phyloP scores from a whole-genome alignment of 169 alveolate species.

The Prorocentrum cordatum region DNA sequence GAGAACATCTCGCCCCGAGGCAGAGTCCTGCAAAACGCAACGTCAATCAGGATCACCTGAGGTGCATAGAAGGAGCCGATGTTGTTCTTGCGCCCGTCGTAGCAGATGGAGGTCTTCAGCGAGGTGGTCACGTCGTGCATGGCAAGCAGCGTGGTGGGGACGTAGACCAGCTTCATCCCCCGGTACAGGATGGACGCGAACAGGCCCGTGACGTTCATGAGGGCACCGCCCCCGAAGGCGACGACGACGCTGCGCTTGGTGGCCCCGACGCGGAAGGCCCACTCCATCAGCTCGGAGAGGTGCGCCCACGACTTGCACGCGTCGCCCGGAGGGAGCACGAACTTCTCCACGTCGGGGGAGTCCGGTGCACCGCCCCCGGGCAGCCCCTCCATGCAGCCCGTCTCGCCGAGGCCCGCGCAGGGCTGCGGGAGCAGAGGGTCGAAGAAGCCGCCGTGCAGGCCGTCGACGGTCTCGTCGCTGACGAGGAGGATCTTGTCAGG shows the following conservation, averaged over 20 bases:
- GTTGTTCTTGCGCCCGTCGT: slow-evolving; percentile 52
- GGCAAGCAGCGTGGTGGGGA: slow-evolving; percentile 49
- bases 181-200: slow-evolving; percentile 50
- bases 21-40: slow-evolving; percentile 50
- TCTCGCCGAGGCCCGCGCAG: not conserved
- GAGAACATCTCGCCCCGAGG: slow-evolving; percentile 54
- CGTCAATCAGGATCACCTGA: slow-evolving; percentile 33
- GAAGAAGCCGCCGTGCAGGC: slow-evolving; percentile 50
- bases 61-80: slow-evolving; percentile 69
- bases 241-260: slow-evolving; percentile 35
- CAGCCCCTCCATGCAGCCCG: not conserved
- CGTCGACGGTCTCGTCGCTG: slow-evolving; percentile 13
- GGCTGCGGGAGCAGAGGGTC: not conserved
- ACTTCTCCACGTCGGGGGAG: not conserved
- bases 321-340: slow-evolving; percentile 42
- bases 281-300: slow-evolving; percentile 54
- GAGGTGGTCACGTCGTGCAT: slow-evolving; percentile 65
- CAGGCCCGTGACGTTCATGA: slow-evolving; percentile 54
- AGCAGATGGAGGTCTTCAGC: slow-evolving; percentile 52
- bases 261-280: slow-evolving; percentile 43
- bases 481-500: slow-evolving; percentile 48
- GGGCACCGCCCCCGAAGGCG: not conserved
- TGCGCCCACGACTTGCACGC: slow-evolving; percentile 33
- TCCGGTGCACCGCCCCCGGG: not conserved
- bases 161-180: slow-evolving; percentile 50